Percentiles rank a stretch among this genome's conserved stretches.
These are phyloP conservation scores for Rhodotorula sp. DNA, from an alignment of 1,284 basidiomycete species.

Conservation along the genomic window DNA sequence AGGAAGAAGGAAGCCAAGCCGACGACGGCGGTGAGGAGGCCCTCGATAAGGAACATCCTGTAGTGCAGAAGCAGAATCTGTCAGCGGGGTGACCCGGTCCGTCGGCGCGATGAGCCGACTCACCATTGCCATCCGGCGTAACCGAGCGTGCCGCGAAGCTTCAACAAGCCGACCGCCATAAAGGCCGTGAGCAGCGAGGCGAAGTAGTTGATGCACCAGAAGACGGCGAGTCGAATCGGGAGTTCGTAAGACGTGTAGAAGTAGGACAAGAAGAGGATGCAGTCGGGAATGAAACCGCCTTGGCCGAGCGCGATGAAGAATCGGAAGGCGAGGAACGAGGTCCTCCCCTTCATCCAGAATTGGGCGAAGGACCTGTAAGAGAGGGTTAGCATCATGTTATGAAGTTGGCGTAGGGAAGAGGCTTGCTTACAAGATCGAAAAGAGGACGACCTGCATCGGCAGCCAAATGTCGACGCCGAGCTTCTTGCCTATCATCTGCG, in stretches of 20 bases:
- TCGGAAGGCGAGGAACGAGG: conserved; percentile 48
- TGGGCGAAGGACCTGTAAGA: conserved; percentile 16
- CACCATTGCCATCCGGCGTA: conserved; percentile 31
- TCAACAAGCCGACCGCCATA: conserved; percentile 27
- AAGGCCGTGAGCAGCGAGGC: conserved; percentile 22
- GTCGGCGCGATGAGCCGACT: conserved; percentile 32
- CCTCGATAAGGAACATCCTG: conserved; percentile 37
- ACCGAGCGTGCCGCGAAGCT: conserved; percentile 31
- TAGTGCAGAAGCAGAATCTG: too few relatives aligned
- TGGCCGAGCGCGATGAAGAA: conserved; percentile 50
- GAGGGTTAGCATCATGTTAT: neutral
- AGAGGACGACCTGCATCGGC: conserved; percentile 5
- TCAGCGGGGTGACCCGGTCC: neutral
- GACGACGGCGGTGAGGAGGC: conserved; percentile 29
- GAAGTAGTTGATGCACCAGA: conserved; percentile 9
- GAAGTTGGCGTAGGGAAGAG: too few relatives aligned
- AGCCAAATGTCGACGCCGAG: conserved; percentile 46
- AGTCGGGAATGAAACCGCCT: conserved; percentile 37
- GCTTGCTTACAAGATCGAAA: neutral
- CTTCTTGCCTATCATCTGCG: conserved; percentile 49
- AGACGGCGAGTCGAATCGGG: conserved; percentile 6
- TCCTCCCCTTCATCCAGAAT: conserved; percentile 29
- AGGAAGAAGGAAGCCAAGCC: conserved; percentile 47
- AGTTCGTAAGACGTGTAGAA: conserved; percentile 4
- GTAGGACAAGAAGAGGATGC: conserved; percentile 7